Conservation (phyloP, 2,329 filamentous ascomycete species). For the Epichloe gansuensis region DNA sequence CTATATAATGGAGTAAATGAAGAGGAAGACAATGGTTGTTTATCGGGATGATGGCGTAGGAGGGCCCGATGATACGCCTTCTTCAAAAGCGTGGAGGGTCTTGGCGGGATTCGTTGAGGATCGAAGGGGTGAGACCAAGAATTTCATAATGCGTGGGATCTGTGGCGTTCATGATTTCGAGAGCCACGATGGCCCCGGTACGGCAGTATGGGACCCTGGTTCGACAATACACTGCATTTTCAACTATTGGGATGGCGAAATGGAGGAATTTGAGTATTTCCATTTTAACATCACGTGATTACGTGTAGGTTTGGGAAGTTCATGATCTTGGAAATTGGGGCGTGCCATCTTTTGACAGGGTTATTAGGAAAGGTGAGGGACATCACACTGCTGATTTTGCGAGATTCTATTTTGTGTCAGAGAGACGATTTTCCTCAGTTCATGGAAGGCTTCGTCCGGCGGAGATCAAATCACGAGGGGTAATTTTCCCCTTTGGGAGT, state of each 20-base stretch:
- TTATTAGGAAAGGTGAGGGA: too few species aligned
- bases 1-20: background rate
- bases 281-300: slow-evolving; percentile 5
- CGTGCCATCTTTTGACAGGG: too few species aligned
- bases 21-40: slow-evolving; percentile 19
- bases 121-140: slow-evolving; percentile 39
- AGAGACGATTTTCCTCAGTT: too few species aligned
- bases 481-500: too few species aligned
- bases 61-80: slow-evolving; percentile 53
- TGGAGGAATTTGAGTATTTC: background rate
- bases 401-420: too few species aligned
- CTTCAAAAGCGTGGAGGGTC: slow-evolving; percentile 41
- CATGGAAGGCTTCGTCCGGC: too few species aligned
- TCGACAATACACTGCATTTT: too few species aligned
- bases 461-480: too few species aligned
- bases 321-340: background rate
- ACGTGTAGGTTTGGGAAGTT: background rate
- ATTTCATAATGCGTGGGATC: slow-evolving; percentile 47
- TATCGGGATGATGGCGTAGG: slow-evolving; percentile 55
- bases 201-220: background rate
- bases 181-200: too few species aligned
- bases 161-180: background rate
- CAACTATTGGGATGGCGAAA: background rate
- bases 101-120: slow-evolving; percentile 30
- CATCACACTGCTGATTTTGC: too few species aligned